These are phyloP conservation scores for Verticillium nonalfalfae DNA, from an alignment of 2,329 filamentous ascomycete genomes.

Conservation along the genomic window DNA sequence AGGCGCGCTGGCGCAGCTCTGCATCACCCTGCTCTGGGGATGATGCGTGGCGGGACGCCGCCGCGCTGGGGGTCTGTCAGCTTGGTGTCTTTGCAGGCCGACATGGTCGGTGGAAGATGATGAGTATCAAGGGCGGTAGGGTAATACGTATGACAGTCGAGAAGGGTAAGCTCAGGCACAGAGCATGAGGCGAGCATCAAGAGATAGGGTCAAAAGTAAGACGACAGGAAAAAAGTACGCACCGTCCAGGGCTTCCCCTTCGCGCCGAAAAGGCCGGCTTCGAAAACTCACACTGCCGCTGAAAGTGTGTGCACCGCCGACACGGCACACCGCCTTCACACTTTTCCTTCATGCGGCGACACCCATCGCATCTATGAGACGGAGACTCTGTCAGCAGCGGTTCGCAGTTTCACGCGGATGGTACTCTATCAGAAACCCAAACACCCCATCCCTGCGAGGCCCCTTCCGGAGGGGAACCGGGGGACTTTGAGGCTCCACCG, in stretches of 20 bases:
- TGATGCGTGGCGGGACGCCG: neutral
- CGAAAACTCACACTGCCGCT: constrained; percentile 42
- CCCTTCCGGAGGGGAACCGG: neutral
- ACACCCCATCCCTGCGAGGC: neutral
- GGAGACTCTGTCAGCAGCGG: neutral
- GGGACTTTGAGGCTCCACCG: neutral
- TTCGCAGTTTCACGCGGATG: too few species aligned
- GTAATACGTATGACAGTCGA: too few species aligned
- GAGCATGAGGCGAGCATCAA: neutral
- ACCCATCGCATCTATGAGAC: constrained; percentile 42
- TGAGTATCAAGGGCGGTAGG: too few species aligned
- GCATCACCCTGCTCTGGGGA: constrained; percentile 6
- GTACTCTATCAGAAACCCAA: neutral
- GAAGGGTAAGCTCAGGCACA: too few species aligned
- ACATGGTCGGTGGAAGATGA: too few species aligned
- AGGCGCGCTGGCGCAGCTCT: constrained; percentile 12
- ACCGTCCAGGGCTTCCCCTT: neutral
- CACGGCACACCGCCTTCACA: constrained; percentile 50
- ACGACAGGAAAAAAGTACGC: neutral
- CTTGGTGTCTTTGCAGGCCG: too few species aligned
- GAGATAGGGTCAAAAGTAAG: neutral
- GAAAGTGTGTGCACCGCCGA: constrained; percentile 43
- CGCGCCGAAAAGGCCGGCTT: neutral
- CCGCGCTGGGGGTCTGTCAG: neutral
- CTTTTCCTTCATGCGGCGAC: constrained; percentile 49